Evolutionary conservation across 2,329 filamentous ascomycete species (phyloP).

Genomic region (Scleromitrula shiraiana): DNA sequence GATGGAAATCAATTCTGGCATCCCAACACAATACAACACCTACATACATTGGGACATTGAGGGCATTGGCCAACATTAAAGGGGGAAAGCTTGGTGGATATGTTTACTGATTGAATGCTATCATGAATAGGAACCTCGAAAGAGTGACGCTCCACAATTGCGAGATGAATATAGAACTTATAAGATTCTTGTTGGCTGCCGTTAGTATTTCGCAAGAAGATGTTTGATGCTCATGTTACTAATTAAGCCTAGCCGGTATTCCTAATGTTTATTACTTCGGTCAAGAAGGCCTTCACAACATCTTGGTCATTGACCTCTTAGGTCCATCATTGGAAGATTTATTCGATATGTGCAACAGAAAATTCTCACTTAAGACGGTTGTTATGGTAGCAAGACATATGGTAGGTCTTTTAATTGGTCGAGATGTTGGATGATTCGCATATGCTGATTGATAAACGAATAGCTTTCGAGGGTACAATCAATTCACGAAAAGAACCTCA

Average conservation of each 20-base stretch:
- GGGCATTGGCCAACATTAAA: conserved; percentile 1
- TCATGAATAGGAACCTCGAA: conserved; percentile 72
- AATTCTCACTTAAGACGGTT: conserved; percentile 94
- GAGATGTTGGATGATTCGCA: background rate
- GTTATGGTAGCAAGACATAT: conserved; percentile 99
- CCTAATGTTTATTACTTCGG: conserved; percentile 99
- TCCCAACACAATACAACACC: too few relatives aligned
- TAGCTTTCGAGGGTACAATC: conserved; percentile 82
- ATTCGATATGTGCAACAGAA: conserved; percentile 92
- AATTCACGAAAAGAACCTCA: conserved; percentile 98
- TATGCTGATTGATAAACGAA: background rate
- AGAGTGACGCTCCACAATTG: conserved; percentile 95
- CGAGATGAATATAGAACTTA: conserved; percentile 98
- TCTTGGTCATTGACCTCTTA: conserved; percentile 93
- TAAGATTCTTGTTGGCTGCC: conserved; percentile 98
- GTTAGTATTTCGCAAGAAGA: conserved; percentile 53
- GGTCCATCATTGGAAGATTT: conserved; percentile 93
- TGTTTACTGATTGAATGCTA: background rate
- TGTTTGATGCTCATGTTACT: conserved; percentile 24
- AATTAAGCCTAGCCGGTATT: conserved; percentile 66
- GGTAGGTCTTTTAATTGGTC: conserved; percentile 46
- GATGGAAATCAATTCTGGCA: background rate
- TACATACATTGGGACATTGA: background rate
- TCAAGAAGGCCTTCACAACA: conserved; percentile 97
- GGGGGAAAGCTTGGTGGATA: background rate